phyloP scores from a whole-genome alignment of 371 early-diverging fungal species.

The Fennellomyces sp. region DNA sequence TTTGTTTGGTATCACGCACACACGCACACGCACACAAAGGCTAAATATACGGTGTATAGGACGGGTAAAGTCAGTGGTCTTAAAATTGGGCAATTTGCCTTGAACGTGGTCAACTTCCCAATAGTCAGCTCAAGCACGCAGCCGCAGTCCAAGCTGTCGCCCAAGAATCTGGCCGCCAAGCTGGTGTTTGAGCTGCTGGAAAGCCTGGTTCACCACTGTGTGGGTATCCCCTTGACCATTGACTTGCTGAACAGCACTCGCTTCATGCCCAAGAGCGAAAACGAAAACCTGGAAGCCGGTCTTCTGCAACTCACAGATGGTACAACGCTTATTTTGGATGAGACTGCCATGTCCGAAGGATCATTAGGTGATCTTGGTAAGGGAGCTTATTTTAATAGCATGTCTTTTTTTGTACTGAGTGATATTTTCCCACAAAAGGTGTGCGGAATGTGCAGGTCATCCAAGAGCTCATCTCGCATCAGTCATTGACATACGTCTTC shows the following conservation, averaged over 20 bases:
- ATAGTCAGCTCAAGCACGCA: background rate
- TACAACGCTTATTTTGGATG: conserved; percentile 61
- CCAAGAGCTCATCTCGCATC: conserved; percentile 51
- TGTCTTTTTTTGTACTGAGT: background rate
- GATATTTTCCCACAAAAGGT: conserved; percentile 26
- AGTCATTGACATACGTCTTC: conserved; percentile 59
- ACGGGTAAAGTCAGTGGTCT: conserved; percentile 37
- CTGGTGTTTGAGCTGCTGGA: conserved; percentile 24
- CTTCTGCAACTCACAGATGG: conserved; percentile 60
- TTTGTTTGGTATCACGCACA: no score
- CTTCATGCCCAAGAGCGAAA: conserved; percentile 56
- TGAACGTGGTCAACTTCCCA: conserved; percentile 47
- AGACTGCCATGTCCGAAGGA: conserved; percentile 66
- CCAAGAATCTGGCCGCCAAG: conserved; percentile 18
- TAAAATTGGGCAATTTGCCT: conserved; percentile 49
- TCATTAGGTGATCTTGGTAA: conserved; percentile 57
- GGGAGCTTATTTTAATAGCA: background rate
- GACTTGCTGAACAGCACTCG: conserved; percentile 46
- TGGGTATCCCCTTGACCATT: conserved; percentile 54
- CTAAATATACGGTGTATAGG: no score
- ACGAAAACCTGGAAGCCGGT: conserved; percentile 57
- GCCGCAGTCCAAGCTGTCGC: background rate
- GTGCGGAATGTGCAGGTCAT: conserved; percentile 65
- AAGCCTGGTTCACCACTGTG: conserved; percentile 46
- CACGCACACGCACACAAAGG: no score